These are phyloP conservation scores for Trametes punicea DNA, from an alignment of 768 basidiomycete genomes.

Conservation along the genomic window DNA sequence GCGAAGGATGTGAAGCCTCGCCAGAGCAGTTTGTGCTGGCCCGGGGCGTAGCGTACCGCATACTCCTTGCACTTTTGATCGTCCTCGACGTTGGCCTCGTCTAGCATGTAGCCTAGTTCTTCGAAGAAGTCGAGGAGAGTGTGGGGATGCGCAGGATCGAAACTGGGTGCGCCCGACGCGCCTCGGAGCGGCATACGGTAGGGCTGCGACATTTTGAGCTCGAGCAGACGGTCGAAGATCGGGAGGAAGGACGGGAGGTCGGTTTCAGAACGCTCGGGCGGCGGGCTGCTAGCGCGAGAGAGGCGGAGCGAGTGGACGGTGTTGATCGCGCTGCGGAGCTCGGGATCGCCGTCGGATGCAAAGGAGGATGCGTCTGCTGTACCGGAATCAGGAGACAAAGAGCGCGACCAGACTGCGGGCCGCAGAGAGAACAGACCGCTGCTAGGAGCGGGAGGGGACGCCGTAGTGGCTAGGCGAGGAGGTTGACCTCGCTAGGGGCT, in stretches of 20 bases:
- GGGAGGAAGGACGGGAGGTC: not conserved
- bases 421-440: not conserved
- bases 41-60: slow-evolving; percentile 5
- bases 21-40: slow-evolving; percentile 1
- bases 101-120: slow-evolving; percentile 5
- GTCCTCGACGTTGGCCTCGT: not conserved
- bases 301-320: not conserved
- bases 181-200: slow-evolving; percentile 11
- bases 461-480: slow-evolving; percentile 6
- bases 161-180: slow-evolving; percentile 1
- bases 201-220: not conserved
- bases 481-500: not conserved
- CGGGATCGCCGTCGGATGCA: not conserved
- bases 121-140: slow-evolving; percentile 16
- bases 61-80: not conserved
- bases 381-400: not conserved
- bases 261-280: not conserved
- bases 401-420: not conserved
- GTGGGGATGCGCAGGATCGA: not conserved
- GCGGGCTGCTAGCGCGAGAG: no score
- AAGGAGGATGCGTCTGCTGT: no score
- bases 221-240: not conserved
- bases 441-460: not conserved
- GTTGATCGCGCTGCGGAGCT: not conserved
- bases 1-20: not conserved